Evolutionary conservation across 352 stramenopile species (phyloP), one percentile per base, ranked within the genome.

Genomic region (Plasmopara muralis): DNA sequence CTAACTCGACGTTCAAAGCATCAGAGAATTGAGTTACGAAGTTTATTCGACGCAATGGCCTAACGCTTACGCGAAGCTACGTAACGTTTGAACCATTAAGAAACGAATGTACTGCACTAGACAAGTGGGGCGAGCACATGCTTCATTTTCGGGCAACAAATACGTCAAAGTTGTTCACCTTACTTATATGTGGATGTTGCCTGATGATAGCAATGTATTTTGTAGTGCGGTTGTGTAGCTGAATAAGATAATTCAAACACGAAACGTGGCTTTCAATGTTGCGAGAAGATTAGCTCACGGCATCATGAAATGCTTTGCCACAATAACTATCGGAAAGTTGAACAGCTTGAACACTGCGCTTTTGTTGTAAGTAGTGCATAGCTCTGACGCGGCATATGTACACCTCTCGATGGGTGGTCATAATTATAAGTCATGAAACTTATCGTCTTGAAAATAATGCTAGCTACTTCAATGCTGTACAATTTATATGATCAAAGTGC

Each of bases 11-110:
- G 16, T 90, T 90, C 46, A 88, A 88, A 54, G 77, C 79, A 5
- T 88, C 77, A 0, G 74, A 88, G 58, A 90, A 90, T 58, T 90
- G 77, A 77, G 75, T 90, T 33, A 85, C 77, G 51, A 88, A 88
- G 68, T 90, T 90, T 44, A 88, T 90, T 50, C 73, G 74, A 41
- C 77, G 79, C 34, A 87, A 89, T 50, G 70, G 74, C 50, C 67
- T 89, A 9, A 84, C 79, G 53, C 66, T 89, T 39, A 86, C 87
- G 57, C 70, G 79, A 50, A 89, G 77, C 57, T 89, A 84, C 25
- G 72, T 87, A 34, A 85, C 79, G 25, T 89, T 79, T 47, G 73
- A 88, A 35, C 73, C 79, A n/a, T 35, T 57, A 64, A 33, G 56
- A 57, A 35, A 33, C 15, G 9, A 56, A 49, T 20, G 6, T 66